phyloP scores from a whole-genome alignment of 225 moss, liverwort and hornwort genomes.

The Ulota crispa region DNA sequence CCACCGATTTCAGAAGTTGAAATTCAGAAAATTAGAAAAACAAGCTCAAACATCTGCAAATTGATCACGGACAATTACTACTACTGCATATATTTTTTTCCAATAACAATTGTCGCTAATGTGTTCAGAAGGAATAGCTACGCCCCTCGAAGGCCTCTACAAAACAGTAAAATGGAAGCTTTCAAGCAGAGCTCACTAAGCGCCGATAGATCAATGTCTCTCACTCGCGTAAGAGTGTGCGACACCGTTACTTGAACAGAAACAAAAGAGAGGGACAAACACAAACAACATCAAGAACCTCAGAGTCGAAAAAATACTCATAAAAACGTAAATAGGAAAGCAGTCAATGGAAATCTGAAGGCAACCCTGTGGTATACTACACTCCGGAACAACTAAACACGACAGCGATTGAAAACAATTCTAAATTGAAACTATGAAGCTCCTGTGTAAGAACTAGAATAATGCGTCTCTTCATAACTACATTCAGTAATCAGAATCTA shows the following conservation, averaged over 20 bases:
- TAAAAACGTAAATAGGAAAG: neutral
- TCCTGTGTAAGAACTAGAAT: neutral
- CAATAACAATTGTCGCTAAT: neutral
- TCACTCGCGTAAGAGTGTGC: neutral
- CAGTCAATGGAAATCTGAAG: neutral
- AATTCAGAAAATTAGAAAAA: conserved; percentile 1
- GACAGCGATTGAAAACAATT: neutral
- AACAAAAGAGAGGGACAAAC: neutral
- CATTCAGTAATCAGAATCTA: neutral
- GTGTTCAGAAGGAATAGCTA: neutral
- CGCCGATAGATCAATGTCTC: neutral
- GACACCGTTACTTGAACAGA: conserved; percentile 5
- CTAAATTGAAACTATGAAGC: neutral
- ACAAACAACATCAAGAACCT: neutral
- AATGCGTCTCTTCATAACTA: neutral
- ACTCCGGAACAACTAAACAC: neutral
- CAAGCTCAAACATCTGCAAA: neutral
- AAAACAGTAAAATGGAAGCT: neutral
- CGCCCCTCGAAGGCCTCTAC: neutral
- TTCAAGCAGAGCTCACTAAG: neutral
- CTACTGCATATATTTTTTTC: neutral
- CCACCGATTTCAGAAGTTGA: neutral
- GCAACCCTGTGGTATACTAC: neutral
- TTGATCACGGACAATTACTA: neutral
- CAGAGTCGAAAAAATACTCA: neutral